Percentiles rank a stretch among this genome's conserved stretches.
Conservation (phyloP, 495 filamentous ascomycete species). For the Hyaloscypha bicolor region DNA sequence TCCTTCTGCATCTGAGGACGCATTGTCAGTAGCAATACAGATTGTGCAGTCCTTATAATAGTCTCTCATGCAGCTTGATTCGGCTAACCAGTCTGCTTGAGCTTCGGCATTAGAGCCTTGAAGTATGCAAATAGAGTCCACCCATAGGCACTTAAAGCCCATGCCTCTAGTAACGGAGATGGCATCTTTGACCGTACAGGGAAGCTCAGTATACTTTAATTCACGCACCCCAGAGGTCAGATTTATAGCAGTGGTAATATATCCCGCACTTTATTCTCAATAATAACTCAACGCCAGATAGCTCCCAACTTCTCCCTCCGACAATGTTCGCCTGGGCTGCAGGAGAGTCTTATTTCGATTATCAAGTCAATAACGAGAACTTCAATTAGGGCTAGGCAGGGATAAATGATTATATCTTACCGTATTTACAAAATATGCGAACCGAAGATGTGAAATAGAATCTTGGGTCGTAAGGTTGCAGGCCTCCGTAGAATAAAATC, state of each 20-base stretch:
- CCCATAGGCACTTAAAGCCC: neutral
- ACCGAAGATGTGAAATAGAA: no score
- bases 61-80: neutral
- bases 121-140: neutral
- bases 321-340: neutral
- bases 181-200: neutral
- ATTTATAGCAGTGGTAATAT: neutral
- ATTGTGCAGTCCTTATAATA: neutral
- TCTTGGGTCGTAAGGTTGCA: no score
- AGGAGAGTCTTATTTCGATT: neutral
- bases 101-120: neutral
- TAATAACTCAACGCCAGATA: neutral
- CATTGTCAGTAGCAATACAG: neutral
- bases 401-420: no score
- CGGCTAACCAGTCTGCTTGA: neutral
- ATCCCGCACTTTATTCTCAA: neutral
- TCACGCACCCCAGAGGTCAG: neutral
- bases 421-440: no score
- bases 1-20: neutral
- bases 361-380: no score
- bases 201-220: neutral
- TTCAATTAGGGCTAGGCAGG: no score
- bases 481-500: neutral
- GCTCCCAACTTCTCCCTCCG: neutral
- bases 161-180: neutral